Conservation (phyloP, 2,329 filamentous ascomycete genomes). For the Aspergillus puulaauensis region DNA sequence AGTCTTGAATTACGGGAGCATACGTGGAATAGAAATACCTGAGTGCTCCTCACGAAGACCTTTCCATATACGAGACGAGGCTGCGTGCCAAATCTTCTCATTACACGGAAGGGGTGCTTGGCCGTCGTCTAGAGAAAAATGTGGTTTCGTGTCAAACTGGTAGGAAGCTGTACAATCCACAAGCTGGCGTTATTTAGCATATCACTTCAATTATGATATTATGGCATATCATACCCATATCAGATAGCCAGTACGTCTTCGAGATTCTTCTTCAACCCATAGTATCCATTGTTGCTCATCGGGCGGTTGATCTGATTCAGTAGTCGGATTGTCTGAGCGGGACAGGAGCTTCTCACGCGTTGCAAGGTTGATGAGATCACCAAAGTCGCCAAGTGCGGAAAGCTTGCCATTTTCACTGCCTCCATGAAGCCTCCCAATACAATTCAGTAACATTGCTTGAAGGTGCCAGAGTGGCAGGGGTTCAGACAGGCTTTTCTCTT, state of each 20-base stretch:
- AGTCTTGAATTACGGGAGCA: not conserved
- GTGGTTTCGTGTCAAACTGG: slow-evolving; percentile 35
- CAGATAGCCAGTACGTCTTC: slow-evolving; percentile 41
- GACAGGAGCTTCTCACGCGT: slow-evolving; percentile 23
- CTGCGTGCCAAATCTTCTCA: slow-evolving; percentile 43
- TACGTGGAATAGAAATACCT: slow-evolving; percentile 16
- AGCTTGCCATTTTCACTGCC: slow-evolving; percentile 23
- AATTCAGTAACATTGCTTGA: slow-evolving; percentile 33
- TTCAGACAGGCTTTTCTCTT: slow-evolving; percentile 21
- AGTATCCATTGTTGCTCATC: slow-evolving; percentile 28
- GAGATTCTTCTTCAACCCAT: slow-evolving; percentile 41
- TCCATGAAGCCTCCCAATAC: slow-evolving; percentile 32
- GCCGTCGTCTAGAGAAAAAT: slow-evolving; percentile 43
- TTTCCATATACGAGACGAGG: slow-evolving; percentile 34
- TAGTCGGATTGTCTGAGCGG: slow-evolving; percentile 12
- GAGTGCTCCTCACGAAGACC: slow-evolving; percentile 20
- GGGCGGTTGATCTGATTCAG: slow-evolving; percentile 5
- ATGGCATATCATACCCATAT: slow-evolving; percentile 41
- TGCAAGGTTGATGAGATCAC: slow-evolving; percentile 28
- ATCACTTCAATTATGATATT: not conserved
- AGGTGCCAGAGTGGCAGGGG: slow-evolving; percentile 27
- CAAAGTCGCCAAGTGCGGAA: slow-evolving; percentile 26
- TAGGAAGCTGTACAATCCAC: slow-evolving; percentile 44
- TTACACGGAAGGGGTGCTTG: slow-evolving; percentile 40
- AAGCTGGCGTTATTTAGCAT: slow-evolving; percentile 29